Evolutionary conservation across 2,329 filamentous ascomycete species (phyloP).

Genomic region (Cladophialophora psammophila): DNA sequence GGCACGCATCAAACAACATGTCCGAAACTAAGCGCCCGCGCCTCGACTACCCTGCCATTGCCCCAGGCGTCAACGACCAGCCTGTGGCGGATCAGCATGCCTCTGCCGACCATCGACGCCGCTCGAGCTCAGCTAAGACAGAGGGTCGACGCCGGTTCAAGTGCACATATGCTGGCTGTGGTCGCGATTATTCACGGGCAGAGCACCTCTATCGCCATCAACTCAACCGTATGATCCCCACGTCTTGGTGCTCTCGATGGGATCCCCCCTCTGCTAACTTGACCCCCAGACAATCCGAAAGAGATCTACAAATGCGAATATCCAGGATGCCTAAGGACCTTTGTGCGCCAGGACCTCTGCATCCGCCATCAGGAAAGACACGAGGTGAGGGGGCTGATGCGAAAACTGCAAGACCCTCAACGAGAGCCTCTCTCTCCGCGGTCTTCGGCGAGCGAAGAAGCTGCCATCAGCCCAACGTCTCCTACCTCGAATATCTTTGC

Average conservation of each 20-base stretch:
- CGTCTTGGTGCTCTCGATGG: background rate
- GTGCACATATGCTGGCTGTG: conserved; percentile 84
- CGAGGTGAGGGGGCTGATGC: conserved; percentile 56
- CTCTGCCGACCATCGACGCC: conserved; percentile 13
- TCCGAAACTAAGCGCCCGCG: conserved; percentile 32
- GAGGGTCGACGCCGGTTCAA: conserved; percentile 60
- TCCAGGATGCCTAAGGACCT: conserved; percentile 85
- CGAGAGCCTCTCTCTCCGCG: conserved; percentile 35
- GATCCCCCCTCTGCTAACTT: conserved; percentile 7
- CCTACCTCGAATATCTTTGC: conserved; percentile 27
- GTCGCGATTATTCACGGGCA: conserved; percentile 92
- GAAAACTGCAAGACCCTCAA: conserved; percentile 34
- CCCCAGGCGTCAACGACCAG: conserved; percentile 12
- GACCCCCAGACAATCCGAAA: conserved; percentile 77
- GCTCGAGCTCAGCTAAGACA: conserved; percentile 17
- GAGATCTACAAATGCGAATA: conserved; percentile 95
- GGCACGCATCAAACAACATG: conserved; percentile 23
- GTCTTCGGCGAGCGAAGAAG: conserved; percentile 31
- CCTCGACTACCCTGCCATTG: conserved; percentile 24
- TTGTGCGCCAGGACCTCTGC: conserved; percentile 91
- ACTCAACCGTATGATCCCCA: conserved; percentile 72
- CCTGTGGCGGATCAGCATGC: background rate
- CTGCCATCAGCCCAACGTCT: conserved; percentile 20
- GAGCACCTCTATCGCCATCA: conserved; percentile 97
- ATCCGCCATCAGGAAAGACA: conserved; percentile 83